Conservation (phyloP, 108 stramenopile genomes). For the Discostella stelligeroides region DNA sequence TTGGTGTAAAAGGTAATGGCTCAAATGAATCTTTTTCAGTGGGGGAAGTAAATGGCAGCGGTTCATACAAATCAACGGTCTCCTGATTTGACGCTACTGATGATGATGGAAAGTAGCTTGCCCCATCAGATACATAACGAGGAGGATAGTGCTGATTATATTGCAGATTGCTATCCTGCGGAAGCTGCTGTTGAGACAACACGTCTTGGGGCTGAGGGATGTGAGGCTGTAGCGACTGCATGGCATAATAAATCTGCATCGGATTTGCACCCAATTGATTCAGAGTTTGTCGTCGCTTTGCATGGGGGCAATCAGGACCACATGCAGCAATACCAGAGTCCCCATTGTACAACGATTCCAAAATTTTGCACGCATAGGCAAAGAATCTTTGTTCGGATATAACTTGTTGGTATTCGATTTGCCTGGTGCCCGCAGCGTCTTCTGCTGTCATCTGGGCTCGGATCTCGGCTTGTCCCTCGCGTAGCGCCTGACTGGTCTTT, state of each 20-base stretch:
- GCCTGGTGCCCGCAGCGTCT: conserved; percentile 21
- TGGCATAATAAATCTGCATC: conserved; percentile 16
- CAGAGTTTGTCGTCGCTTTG: conserved; percentile 34
- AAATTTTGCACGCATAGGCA: conserved; percentile 26
- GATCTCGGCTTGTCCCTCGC: conserved; percentile 83
- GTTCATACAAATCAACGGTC: neutral
- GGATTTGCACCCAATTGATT: conserved; percentile 23
- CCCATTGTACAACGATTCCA: conserved; percentile 34
- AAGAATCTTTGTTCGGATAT: conserved; percentile 42
- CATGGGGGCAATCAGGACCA: conserved; percentile 37
- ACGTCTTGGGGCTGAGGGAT: neutral
- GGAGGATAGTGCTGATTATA: neutral
- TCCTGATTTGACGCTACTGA: too few species aligned
- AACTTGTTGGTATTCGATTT: conserved; percentile 36
- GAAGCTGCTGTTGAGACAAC: neutral
- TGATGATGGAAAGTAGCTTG: neutral
- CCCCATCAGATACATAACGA: neutral
- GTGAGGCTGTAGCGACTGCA: conserved; percentile 8
- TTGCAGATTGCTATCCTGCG: neutral
- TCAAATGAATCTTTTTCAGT: neutral
- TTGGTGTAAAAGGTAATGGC: conserved; percentile 10
- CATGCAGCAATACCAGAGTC: conserved; percentile 17
- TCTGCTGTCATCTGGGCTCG: conserved; percentile 70
- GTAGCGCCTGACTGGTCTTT: conserved; percentile 85
- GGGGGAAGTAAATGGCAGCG: conserved; percentile 6